A percentile compares a stretch with the other conserved stretches of the same genome.
Evolutionary conservation across 2,329 filamentous ascomycete species (phyloP).

Genomic region (Diaporthe helianthi): DNA sequence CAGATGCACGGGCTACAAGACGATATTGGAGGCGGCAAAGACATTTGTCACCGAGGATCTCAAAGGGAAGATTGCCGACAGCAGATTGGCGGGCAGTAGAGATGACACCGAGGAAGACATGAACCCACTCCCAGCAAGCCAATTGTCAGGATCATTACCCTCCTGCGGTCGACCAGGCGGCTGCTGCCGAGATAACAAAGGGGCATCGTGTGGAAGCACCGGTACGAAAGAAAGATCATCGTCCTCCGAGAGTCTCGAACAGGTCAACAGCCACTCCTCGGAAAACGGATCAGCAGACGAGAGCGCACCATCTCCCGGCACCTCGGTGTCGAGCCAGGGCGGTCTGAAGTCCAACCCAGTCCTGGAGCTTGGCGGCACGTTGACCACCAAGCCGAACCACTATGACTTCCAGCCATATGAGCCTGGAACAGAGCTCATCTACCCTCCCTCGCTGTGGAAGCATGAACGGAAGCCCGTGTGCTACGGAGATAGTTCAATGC

Average conservation of each 20-base stretch:
- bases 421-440: conserved; percentile 92
- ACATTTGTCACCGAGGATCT: conserved; percentile 73
- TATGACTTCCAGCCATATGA: conserved; percentile 93
- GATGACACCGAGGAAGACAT: background rate
- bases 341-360: conserved; percentile 49
- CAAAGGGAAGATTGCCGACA: conserved; percentile 50
- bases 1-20: conserved; percentile 91
- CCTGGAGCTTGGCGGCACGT: conserved; percentile 41
- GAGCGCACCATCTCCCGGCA: conserved; percentile 36
- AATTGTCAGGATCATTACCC: background rate
- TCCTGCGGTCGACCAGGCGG: conserved; percentile 12
- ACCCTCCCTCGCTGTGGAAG: conserved; percentile 83
- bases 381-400: conserved; percentile 77
- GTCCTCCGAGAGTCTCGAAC: background rate
- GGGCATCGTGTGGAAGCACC: background rate
- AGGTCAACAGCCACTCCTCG: conserved; percentile 1
- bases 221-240: background rate
- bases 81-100: background rate
- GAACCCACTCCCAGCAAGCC: background rate
- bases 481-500: conserved; percentile 93
- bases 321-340: conserved; percentile 75
- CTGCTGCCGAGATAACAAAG: conserved; percentile 2
- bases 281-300: background rate
- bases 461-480: conserved; percentile 81
- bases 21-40: conserved; percentile 92